phyloP scores from a whole-genome alignment of 2,329 filamentous ascomycete genomes.

The Fusarium zealandicum region DNA sequence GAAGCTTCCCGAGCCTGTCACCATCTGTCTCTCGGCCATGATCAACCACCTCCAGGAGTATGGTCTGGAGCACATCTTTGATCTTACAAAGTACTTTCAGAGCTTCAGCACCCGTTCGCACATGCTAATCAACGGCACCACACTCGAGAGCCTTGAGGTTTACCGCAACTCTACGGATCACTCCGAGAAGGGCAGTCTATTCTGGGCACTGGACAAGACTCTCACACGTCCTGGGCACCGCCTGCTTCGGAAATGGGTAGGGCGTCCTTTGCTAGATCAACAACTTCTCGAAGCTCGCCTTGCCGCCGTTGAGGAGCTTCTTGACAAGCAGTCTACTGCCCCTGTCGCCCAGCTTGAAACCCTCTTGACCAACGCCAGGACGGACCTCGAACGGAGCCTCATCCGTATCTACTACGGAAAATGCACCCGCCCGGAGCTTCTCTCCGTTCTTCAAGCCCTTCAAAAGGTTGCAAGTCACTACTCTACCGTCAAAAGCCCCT shows the following conservation, averaged over 20 bases:
- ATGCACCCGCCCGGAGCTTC: constrained; percentile 86
- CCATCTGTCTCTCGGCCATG: constrained; percentile 93
- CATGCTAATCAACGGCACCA: constrained; percentile 96
- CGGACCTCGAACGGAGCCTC: constrained; percentile 89
- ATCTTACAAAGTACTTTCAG: constrained; percentile 95
- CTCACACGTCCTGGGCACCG: constrained; percentile 88
- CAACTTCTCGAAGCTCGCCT: constrained; percentile 78
- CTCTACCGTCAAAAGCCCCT: constrained; percentile 67
- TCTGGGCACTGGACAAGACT: constrained; percentile 95
- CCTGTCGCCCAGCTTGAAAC: constrained; percentile 77
- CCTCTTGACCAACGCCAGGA: constrained; percentile 74
- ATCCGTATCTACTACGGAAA: constrained; percentile 98
- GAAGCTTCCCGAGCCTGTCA: constrained; percentile 83
- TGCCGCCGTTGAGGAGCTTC: constrained; percentile 85
- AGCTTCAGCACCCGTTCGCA: constrained; percentile 93
- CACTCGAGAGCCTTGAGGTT: constrained; percentile 90
- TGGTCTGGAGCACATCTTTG: constrained; percentile 92
- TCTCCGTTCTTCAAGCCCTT: constrained; percentile 83
- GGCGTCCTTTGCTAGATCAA: constrained; percentile 83
- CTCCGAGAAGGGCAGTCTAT: constrained; percentile 83
- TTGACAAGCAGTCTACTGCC: constrained; percentile 69
- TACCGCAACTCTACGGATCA: constrained; percentile 95
- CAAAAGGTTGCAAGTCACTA: constrained; percentile 84
- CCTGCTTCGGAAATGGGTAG: constrained; percentile 92
- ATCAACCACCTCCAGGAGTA: constrained; percentile 93